Conservation (phyloP, 441 rosid genomes). For the Arabidopsis lyrata region DNA sequence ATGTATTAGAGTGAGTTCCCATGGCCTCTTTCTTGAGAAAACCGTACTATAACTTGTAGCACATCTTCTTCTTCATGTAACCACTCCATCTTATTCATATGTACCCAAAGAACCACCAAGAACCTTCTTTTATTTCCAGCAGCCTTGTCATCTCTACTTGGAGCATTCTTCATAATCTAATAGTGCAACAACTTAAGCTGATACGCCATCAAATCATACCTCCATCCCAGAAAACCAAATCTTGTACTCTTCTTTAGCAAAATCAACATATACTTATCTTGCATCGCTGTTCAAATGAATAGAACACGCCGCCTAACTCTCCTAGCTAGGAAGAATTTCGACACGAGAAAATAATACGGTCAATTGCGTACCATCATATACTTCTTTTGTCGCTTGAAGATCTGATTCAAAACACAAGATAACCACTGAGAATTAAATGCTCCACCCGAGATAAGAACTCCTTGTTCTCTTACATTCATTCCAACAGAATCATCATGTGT, state of each 20-base stretch:
- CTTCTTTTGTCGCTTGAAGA: neutral
- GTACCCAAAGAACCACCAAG: neutral
- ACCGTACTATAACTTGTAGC: neutral
- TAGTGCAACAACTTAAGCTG: neutral
- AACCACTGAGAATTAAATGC: neutral
- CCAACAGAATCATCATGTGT: neutral
- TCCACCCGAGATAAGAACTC: neutral
- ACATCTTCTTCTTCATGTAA: neutral
- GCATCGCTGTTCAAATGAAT: neutral
- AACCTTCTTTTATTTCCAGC: neutral
- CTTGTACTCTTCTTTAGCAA: neutral
- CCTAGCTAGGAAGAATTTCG: neutral
- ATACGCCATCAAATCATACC: neutral
- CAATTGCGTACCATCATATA: neutral
- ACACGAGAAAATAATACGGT: neutral
- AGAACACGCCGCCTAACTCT: neutral
- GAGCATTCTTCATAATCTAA: neutral
- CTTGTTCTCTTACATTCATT: neutral
- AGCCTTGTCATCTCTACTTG: neutral
- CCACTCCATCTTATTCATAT: neutral
- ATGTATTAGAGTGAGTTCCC: no score
- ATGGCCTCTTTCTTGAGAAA: no score
- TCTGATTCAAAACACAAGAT: neutral
- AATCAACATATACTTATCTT: neutral
- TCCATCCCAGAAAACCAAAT: neutral